Evolutionary conservation across 345 rosid species (phyloP).

Genomic region (Brassica rapa): DNA sequence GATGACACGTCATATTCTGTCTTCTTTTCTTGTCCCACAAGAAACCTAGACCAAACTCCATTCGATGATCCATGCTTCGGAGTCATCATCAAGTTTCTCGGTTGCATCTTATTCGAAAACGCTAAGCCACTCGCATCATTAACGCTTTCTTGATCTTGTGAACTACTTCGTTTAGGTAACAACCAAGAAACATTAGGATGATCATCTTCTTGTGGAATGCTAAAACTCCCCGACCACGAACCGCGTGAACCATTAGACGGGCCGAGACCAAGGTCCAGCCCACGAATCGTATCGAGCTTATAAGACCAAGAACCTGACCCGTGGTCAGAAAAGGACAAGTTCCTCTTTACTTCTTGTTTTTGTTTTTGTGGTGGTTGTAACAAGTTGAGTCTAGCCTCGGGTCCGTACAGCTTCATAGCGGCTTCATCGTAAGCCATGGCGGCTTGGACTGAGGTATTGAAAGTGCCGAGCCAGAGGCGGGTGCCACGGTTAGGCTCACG

Average conservation of each 20-base stretch:
- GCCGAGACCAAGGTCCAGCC: conserved; percentile 35
- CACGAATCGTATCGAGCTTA: conserved; percentile 24
- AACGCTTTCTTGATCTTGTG: conserved; percentile 28
- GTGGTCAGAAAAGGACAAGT: conserved; percentile 25
- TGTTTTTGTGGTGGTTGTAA: conserved; percentile 32
- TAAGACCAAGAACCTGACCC: conserved; percentile 23
- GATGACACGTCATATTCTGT: conserved; percentile 26
- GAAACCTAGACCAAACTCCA: conserved; percentile 38
- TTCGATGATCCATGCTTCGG: background rate
- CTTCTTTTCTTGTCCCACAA: conserved; percentile 36
- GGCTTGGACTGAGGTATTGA: conserved; percentile 52
- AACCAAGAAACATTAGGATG: conserved; percentile 32
- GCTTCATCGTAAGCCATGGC: conserved; percentile 63
- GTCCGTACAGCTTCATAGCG: conserved; percentile 54
- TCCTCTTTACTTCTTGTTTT: conserved; percentile 12
- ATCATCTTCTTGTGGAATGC: conserved; percentile 23
- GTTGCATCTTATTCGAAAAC: conserved; percentile 18
- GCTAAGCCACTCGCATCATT: conserved; percentile 8
- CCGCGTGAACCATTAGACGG: conserved; percentile 18
- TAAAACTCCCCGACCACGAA: conserved; percentile 28
- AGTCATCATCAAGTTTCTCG: background rate
- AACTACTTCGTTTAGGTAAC: conserved; percentile 25
- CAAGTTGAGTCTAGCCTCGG: conserved; percentile 53
- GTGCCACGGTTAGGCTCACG: conserved; percentile 55
- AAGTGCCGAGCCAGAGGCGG: conserved; percentile 63